Percentiles rank a stretch among this genome's conserved stretches.
These are phyloP conservation scores for Gossypioides kirkii DNA, from an alignment of 345 rosid species.

Conservation along the genomic window DNA sequence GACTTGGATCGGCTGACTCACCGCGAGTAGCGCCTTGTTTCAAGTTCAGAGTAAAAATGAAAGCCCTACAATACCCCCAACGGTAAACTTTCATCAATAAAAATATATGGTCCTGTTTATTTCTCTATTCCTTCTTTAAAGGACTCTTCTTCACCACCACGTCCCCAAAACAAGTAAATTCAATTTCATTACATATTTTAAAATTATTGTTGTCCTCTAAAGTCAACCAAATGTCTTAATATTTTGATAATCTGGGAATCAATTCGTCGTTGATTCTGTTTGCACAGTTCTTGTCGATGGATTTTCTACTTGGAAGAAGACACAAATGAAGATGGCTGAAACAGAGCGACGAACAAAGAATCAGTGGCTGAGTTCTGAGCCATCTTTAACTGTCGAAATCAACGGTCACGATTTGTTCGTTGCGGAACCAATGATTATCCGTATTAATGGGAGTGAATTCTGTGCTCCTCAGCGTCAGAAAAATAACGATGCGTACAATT, in stretches of 20 bases:
- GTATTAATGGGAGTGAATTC: constrained; percentile 19
- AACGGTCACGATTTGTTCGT: constrained; percentile 15
- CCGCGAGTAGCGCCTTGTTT: constrained; percentile 11
- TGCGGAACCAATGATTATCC: constrained; percentile 17
- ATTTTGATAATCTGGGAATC: background rate
- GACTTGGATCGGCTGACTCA: background rate
- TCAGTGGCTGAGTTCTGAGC: constrained; percentile 27
- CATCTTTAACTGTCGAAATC: constrained; percentile 5
- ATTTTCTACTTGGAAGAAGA: background rate
- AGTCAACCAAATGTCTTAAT: background rate
- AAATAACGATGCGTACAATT: constrained; percentile 20
- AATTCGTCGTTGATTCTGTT: background rate
- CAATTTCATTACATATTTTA: too few species aligned
- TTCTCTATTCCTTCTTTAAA: background rate
- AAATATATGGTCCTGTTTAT: constrained; percentile 18
- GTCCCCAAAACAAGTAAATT: too few species aligned
- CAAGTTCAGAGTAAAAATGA: background rate
- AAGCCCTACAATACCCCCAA: constrained; percentile 15
- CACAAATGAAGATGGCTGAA: constrained; percentile 20
- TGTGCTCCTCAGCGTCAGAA: constrained; percentile 17
- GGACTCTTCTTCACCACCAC: background rate
- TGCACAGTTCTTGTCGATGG: background rate
- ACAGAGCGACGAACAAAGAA: constrained; percentile 12
- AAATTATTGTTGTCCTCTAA: background rate
- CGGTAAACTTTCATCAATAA: background rate